phyloP scores from a whole-genome alignment of 2,329 filamentous ascomycete genomes.

The Fusarium sp. region DNA sequence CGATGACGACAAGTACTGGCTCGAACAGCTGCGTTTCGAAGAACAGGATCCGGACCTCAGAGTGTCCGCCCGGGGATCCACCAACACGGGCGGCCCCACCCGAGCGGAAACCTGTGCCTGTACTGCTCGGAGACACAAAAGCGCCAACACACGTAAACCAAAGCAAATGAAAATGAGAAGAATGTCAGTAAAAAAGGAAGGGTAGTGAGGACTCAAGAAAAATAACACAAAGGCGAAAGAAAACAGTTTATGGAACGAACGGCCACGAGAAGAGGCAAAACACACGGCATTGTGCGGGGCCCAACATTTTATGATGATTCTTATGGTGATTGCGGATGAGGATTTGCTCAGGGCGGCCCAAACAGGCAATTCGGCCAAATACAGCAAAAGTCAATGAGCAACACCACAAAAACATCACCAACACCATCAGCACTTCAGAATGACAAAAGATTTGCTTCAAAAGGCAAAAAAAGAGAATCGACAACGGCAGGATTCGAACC shows the following conservation, averaged over 20 bases:
- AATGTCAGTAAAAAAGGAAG: neutral
- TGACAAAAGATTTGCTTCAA: neutral
- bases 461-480: neutral
- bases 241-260: too few species aligned
- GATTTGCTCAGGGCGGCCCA: neutral
- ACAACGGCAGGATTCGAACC: neutral
- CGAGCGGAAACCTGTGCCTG: neutral
- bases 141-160: too few species aligned
- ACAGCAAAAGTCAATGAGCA: neutral
- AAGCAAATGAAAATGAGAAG: neutral
- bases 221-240: neutral
- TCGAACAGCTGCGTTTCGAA: neutral
- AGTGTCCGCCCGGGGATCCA: neutral
- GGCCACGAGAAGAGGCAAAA: neutral
- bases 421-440: neutral
- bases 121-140: too few species aligned
- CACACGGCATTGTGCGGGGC: fast-evolving
- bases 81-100: neutral
- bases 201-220: too few species aligned
- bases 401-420: neutral
- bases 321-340: neutral
- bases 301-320: neutral
- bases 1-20: neutral
- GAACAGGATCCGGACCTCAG: neutral
- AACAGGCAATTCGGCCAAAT: neutral